Percentiles rank a stretch among this genome's conserved stretches.
Conservation (phyloP, 148 eudicot species). For the Persicaria tinctoria region DNA sequence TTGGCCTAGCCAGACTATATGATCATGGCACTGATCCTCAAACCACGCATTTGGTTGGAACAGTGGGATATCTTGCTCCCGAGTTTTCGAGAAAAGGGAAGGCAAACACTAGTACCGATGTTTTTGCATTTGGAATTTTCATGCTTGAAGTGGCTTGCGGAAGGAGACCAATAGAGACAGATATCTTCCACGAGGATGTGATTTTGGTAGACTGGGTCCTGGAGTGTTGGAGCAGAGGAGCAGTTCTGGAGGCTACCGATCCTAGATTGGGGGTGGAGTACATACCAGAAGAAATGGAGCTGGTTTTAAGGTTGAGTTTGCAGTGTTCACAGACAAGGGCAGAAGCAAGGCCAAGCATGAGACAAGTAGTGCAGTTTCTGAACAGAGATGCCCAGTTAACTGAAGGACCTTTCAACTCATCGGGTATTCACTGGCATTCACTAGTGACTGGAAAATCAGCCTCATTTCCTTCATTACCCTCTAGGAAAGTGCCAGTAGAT, state of each 20-base stretch:
- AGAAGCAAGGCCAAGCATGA: constrained; percentile 32
- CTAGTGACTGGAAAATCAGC: neutral
- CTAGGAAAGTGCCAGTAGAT: neutral
- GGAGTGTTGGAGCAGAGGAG: constrained; percentile 25
- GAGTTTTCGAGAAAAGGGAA: constrained; percentile 10
- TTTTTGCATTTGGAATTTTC: constrained; percentile 11
- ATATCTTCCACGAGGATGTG: neutral
- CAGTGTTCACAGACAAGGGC: constrained; percentile 25
- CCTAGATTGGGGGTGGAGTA: constrained; percentile 21
- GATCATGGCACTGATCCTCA: neutral
- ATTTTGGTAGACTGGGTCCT: constrained; percentile 8
- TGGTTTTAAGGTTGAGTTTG: constrained; percentile 28
- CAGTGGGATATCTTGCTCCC: constrained; percentile 13
- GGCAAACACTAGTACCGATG: constrained; percentile 12
- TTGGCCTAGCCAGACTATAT: constrained; percentile 14
- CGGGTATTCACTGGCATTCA: neutral
- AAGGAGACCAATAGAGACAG: constrained; percentile 1
- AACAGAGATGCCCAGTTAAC: neutral
- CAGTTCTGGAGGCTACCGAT: constrained; percentile 22
- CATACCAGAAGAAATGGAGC: constrained; percentile 23
- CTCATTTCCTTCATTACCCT: neutral
- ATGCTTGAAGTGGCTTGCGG: constrained; percentile 17
- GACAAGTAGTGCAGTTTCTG: constrained; percentile 30
- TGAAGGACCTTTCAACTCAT: too few species aligned
- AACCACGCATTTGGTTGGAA: constrained; percentile 11